Evolutionary conservation across 345 rosid genomes (phyloP), one percentile per base, ranked within the genome.

Genomic region (Acer yangbiense): DNA sequence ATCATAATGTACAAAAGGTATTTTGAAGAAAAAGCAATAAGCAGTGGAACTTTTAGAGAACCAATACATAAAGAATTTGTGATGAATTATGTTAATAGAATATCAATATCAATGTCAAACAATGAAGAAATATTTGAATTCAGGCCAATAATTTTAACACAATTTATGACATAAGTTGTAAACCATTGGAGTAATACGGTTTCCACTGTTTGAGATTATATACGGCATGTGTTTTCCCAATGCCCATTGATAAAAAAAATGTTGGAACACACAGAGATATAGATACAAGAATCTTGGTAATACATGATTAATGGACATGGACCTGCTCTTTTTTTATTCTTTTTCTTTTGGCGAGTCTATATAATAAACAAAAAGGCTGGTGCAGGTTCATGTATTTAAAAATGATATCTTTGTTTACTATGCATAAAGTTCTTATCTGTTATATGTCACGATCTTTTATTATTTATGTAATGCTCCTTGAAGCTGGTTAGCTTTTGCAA

Each of bases 401-500:
- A n/a, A 13, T 14, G 35, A 46, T 20, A 67, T 16, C 60, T 5
- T 29, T 50, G 4, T 20, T 69, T 14, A n/a, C 64, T 48, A 23
- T 69, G 52, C 43, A 4, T 52, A 27, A 7, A 58, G 54, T 7
- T 29, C 74, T 52, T 10, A 2, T 48, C 17, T 71, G 44, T 54
- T 52, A 20, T 6, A 21, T 48, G 39, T 17, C 61, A 29, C 13
- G 7, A 69, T 27, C n/a, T 29, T 50, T 6, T 2, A 23, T 16
- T 16, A 16, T 66, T 35, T n/a, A 12, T 43, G 8, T 68, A 20
- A 68, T 12, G 57, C 18, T 21, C 18, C n/a, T 44, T 17, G 43
- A 66, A 39, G n/a, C 69, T 39, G 43, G n/a, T 61, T 20, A 71
- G 70, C 50, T 61, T 68, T 55, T 71, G 32, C 18, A 48, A 48